Evolutionary conservation across 805 yeast species (phyloP).

Genomic region (Kuraishia molischiana): DNA sequence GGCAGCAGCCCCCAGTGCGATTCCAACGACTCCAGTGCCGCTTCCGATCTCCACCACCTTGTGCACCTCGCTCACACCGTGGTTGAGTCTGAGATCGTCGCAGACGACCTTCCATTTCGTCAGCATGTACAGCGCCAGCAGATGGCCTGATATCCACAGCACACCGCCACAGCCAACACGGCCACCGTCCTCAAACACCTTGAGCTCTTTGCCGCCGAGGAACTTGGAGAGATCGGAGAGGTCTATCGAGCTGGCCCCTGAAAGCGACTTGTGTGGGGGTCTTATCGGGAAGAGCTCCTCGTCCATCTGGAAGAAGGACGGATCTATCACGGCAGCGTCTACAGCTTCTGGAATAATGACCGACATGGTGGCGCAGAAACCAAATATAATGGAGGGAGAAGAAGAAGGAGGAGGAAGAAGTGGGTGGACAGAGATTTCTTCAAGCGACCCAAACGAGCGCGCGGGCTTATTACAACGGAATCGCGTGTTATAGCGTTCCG

Average conservation of each 20-base stretch:
- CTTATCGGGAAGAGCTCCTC: constrained; percentile 24
- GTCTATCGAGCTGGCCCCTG: constrained; percentile 4
- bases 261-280: constrained; percentile 9
- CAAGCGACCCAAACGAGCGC: too few relatives aligned
- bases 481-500: too few relatives aligned
- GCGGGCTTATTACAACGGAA: too few relatives aligned
- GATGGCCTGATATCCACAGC: constrained; percentile 53
- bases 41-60: constrained; percentile 43
- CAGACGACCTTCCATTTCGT: constrained; percentile 12
- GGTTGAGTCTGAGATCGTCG: constrained; percentile 5
- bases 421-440: too few relatives aligned
- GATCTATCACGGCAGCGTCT: background rate
- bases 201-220: constrained; percentile 25
- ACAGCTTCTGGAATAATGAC: background rate
- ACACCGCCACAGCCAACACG: constrained; percentile 56
- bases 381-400: too few relatives aligned
- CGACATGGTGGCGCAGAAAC: too few relatives aligned
- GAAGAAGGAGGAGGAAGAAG: too few relatives aligned
- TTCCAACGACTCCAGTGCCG: constrained; percentile 51
- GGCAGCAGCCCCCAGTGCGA: constrained; percentile 19
- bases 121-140: constrained; percentile 34
- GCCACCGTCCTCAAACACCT: constrained; percentile 47
- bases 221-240: constrained; percentile 13
- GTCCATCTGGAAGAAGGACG: constrained; percentile 1
- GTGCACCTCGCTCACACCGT: constrained; percentile 11